phyloP scores from a whole-genome alignment of 2,329 filamentous ascomycete species.

The Periconia digitata region DNA sequence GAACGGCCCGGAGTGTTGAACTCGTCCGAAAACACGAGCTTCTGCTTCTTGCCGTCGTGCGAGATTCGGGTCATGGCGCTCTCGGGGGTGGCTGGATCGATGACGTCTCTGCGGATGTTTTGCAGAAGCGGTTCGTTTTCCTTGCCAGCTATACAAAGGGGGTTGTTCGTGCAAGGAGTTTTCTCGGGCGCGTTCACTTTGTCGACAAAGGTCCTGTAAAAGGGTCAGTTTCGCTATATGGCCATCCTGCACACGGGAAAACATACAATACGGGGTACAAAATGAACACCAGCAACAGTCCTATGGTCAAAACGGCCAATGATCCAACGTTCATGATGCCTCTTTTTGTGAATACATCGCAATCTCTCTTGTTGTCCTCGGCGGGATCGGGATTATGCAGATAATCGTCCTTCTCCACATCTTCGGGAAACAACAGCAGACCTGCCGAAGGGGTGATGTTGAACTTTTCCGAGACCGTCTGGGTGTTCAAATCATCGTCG shows the following conservation, averaged over 20 bases:
- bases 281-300: conserved; percentile 66
- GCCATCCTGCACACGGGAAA: not conserved
- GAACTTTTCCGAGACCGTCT: conserved; percentile 73
- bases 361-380: conserved; percentile 62
- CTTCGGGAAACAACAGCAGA: conserved; percentile 68
- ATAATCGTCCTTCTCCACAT: conserved; percentile 73
- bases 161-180: conserved; percentile 46
- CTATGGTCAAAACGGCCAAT: conserved; percentile 60
- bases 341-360: conserved; percentile 66
- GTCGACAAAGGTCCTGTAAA: conserved; percentile 60
- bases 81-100: conserved; percentile 68
- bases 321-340: conserved; percentile 67
- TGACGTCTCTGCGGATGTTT: conserved; percentile 62
- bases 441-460: conserved; percentile 70
- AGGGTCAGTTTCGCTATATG: conserved; percentile 12
- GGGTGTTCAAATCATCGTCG: conserved; percentile 68
- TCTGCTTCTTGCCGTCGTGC: conserved; percentile 61
- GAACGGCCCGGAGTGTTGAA: conserved; percentile 68
- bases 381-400: conserved; percentile 70
- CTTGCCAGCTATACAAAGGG: conserved; percentile 54
- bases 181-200: conserved; percentile 40
- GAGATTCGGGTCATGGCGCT: conserved; percentile 59
- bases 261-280: conserved; percentile 70
- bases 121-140: conserved; percentile 55
- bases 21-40: conserved; percentile 72